Conservation (phyloP, 2,329 filamentous ascomycete species). For the Venturia pyrina region DNA sequence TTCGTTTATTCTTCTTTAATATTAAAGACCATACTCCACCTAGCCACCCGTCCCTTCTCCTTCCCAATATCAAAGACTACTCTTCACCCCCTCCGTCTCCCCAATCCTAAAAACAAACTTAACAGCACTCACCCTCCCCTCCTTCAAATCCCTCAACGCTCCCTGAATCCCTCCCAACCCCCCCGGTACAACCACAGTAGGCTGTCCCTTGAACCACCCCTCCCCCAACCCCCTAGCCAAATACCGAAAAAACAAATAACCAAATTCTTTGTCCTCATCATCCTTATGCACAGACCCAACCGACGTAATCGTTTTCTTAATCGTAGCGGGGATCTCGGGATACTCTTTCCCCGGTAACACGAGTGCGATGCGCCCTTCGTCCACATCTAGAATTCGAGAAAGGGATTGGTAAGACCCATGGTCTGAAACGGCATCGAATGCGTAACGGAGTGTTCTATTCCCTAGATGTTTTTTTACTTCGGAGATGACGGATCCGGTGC, state of each 20-base stretch:
- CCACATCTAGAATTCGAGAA: slow-evolving; percentile 25
- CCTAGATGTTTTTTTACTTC: slow-evolving; percentile 36
- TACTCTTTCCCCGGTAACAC: slow-evolving; percentile 30
- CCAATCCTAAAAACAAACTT: slow-evolving; percentile 54
- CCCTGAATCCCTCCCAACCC: slow-evolving; percentile 45
- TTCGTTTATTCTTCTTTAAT: too few species aligned
- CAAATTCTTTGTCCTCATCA: slow-evolving; percentile 29
- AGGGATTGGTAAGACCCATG: slow-evolving; percentile 37
- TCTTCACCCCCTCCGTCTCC: slow-evolving; percentile 30
- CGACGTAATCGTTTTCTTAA: not conserved
- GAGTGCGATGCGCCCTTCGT: slow-evolving; percentile 28
- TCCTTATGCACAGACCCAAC: slow-evolving; percentile 4
- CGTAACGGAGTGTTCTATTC: slow-evolving; percentile 37
- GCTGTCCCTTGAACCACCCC: slow-evolving; percentile 42
- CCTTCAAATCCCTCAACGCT: slow-evolving; percentile 45
- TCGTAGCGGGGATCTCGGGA: not conserved
- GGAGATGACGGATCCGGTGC: slow-evolving; percentile 41
- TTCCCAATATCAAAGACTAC: not conserved
- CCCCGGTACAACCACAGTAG: slow-evolving; percentile 42
- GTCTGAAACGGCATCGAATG: slow-evolving; percentile 49
- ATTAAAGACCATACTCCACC: too few species aligned
- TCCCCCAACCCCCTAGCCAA: slow-evolving; percentile 38
- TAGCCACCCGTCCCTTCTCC: too few species aligned
- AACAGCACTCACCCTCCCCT: slow-evolving; percentile 50
- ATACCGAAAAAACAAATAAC: slow-evolving; percentile 34